Evolutionary conservation across 1,139 yeast genomes (phyloP).

Genomic region (Oligophagozyma castellii): DNA sequence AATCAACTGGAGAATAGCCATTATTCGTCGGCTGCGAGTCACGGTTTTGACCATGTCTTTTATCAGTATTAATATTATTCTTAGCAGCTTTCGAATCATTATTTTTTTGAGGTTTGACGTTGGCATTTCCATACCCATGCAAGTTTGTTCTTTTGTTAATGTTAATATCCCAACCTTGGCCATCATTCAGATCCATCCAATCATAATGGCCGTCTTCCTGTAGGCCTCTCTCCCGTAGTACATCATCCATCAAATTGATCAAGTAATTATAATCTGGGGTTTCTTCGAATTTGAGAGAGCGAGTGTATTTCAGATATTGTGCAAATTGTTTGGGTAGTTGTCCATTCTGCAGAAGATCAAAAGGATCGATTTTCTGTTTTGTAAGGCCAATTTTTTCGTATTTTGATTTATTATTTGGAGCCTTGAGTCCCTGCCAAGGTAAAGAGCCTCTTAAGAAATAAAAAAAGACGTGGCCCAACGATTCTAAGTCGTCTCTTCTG

Average conservation of each 20-base stretch:
- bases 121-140: conserved; percentile 52
- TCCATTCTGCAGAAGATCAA: conserved; percentile 46
- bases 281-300: conserved; percentile 78
- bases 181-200: conserved; percentile 88
- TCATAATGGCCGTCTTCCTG: conserved; percentile 79
- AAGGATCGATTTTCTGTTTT: conserved; percentile 73
- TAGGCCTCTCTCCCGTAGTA: conserved; percentile 57
- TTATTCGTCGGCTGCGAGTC: too few relatives aligned
- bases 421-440: conserved; percentile 98
- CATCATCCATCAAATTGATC: conserved; percentile 60
- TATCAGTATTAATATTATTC: conserved; percentile 3
- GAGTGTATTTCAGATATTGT: conserved; percentile 70
- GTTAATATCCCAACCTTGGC: conserved; percentile 80
- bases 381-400: conserved; percentile 95
- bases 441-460: conserved; percentile 86
- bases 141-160: conserved; percentile 79
- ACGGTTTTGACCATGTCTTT: conserved; percentile 2
- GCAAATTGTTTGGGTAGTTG: conserved; percentile 76
- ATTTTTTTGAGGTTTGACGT: conserved; percentile 12
- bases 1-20: too few relatives aligned
- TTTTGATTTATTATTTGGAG: conserved; percentile 93
- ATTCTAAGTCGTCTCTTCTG: conserved; percentile 91
- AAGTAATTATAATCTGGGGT: conserved; percentile 89
- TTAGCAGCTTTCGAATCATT: conserved; percentile 4
- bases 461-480: conserved; percentile 88